Percentiles rank a stretch among this genome's conserved stretches.
Conservation (phyloP, 2,329 filamentous ascomycete genomes). For the Penicillium paneum region DNA sequence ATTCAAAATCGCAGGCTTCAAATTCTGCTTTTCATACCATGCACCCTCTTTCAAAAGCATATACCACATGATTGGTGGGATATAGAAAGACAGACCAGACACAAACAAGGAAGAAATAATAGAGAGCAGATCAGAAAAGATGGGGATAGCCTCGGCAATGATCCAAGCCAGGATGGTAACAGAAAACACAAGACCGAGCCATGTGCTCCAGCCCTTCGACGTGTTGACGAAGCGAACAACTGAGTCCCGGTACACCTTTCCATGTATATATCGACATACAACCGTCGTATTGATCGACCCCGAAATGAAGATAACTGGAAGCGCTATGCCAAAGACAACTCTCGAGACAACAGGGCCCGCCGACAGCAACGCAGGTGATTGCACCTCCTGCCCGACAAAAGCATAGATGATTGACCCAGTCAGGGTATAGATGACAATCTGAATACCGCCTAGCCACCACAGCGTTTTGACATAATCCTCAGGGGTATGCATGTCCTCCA, state of each 20-base stretch:
- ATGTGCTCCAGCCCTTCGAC: slow-evolving; percentile 15
- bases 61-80: slow-evolving; percentile 10
- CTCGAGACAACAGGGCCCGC: slow-evolving; percentile 4
- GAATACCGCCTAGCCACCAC: slow-evolving; percentile 8
- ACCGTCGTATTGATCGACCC: slow-evolving; percentile 18
- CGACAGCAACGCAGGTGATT: slow-evolving; percentile 5
- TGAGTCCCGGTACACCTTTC: slow-evolving; percentile 13
- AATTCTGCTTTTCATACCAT: slow-evolving; percentile 7
- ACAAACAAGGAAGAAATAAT: slow-evolving; percentile 8
- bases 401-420: slow-evolving; percentile 8
- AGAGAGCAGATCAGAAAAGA: slow-evolving; percentile 17
- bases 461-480: slow-evolving; percentile 5
- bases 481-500: slow-evolving; percentile 9
- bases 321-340: slow-evolving; percentile 6
- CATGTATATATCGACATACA: slow-evolving; percentile 17
- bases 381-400: slow-evolving; percentile 8
- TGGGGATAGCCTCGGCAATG: slow-evolving; percentile 17
- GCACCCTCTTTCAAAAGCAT: slow-evolving; percentile 5
- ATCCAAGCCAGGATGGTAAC: slow-evolving; percentile 16
- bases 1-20: slow-evolving; percentile 8
- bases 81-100: slow-evolving; percentile 7
- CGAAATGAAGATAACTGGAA: slow-evolving; percentile 14
- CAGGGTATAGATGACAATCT: slow-evolving; percentile 3
- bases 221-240: slow-evolving; percentile 15
- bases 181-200: slow-evolving; percentile 7